Evolutionary conservation across 1,139 yeast species (phyloP).

Genomic region (Pneumocystis wakefieldiae): DNA sequence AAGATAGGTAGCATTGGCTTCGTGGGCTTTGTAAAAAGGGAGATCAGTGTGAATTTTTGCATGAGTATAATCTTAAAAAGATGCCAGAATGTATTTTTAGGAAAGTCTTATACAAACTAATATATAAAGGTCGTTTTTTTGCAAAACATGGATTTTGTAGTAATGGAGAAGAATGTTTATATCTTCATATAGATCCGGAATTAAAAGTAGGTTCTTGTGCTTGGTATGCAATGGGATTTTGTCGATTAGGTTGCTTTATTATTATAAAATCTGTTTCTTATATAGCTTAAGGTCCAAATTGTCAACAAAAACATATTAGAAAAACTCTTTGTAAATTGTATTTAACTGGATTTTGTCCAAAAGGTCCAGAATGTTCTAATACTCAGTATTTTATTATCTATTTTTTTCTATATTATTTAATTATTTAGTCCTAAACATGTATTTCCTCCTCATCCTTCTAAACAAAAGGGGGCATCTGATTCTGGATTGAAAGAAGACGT

Average conservation of each 20-base stretch:
- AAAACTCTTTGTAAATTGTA: slow-evolving; percentile 68
- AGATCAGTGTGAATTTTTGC: slow-evolving; percentile 89
- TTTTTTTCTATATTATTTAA: background rate
- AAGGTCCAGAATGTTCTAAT: slow-evolving; percentile 30
- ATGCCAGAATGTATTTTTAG: slow-evolving; percentile 95
- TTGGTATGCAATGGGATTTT: slow-evolving; percentile 74
- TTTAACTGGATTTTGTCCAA: slow-evolving; percentile 85
- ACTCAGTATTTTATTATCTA: slow-evolving; percentile 20
- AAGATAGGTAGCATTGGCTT: slow-evolving; percentile 94
- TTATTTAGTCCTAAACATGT: background rate
- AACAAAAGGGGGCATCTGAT: background rate
- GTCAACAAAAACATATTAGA: slow-evolving; percentile 69
- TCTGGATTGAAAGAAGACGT: background rate
- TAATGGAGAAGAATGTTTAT: slow-evolving; percentile 87
- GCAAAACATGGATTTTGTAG: slow-evolving; percentile 68
- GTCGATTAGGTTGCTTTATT: slow-evolving; percentile 51
- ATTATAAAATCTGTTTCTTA: background rate
- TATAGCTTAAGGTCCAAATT: slow-evolving; percentile 35
- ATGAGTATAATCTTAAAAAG: slow-evolving; percentile 82
- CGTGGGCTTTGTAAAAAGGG: slow-evolving; percentile 94
- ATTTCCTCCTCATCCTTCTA: background rate
- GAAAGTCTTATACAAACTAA: slow-evolving; percentile 25
- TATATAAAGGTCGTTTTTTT: slow-evolving; percentile 4
- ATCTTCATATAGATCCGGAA: slow-evolving; percentile 80
- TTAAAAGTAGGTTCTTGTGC: slow-evolving; percentile 76